phyloP scores from a whole-genome alignment of 257 asterid species.

The Leonotis leonurus region DNA sequence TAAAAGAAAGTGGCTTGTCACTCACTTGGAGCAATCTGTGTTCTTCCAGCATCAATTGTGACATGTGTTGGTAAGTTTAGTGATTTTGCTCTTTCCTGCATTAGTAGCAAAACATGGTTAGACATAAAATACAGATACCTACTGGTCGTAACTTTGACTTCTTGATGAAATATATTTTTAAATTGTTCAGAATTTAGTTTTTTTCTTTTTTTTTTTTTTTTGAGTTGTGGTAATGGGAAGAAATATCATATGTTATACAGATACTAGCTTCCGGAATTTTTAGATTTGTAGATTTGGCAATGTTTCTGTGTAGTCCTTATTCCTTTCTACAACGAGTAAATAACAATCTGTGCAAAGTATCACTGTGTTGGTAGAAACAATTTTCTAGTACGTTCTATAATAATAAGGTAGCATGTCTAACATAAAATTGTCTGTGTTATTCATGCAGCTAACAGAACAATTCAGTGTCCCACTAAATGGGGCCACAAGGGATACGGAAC shows the following conservation, averaged over 20 bases:
- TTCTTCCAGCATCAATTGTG: constrained; percentile 91
- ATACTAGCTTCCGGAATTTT: too few relatives aligned
- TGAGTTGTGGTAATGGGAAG: background rate
- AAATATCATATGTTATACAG: background rate
- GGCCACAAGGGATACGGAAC: too few relatives aligned
- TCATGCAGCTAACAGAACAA: background rate
- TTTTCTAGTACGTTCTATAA: background rate
- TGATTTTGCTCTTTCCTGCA: constrained; percentile 77
- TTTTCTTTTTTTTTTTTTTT: too few relatives aligned
- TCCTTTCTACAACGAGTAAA: background rate
- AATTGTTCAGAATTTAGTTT: too few relatives aligned
- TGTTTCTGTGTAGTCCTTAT: background rate
- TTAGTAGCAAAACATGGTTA: constrained; percentile 8
- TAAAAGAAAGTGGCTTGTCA: constrained; percentile 16
- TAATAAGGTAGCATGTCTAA: background rate
- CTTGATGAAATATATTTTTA: background rate
- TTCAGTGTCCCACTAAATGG: constrained; percentile 4
- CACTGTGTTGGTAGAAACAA: background rate
- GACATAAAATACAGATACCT: too few relatives aligned
- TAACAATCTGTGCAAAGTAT: background rate
- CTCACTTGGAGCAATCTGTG: constrained; percentile 98
- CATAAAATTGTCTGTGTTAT: background rate
- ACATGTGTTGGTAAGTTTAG: constrained; percentile 72
- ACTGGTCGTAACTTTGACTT: too few relatives aligned
- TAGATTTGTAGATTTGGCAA: background rate